A percentile compares a stretch with the other conserved stretches of the same genome.
These are phyloP conservation scores for Lagenidium sp. DNA, from an alignment of 352 stramenopile species.

Conservation along the genomic window DNA sequence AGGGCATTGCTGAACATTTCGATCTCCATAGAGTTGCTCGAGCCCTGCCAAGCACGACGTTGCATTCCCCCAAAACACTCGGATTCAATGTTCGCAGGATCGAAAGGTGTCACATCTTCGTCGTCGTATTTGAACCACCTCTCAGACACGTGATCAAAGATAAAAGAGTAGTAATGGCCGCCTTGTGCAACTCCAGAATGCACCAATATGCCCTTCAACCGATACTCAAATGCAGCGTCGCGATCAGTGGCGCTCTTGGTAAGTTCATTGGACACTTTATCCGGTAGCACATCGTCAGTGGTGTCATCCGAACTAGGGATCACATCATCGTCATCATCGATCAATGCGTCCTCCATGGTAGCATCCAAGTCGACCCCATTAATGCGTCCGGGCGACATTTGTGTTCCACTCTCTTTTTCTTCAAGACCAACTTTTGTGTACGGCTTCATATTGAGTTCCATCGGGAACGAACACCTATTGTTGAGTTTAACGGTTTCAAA, in stretches of 20 bases:
- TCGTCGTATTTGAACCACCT: constrained; percentile 99
- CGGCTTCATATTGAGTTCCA: constrained; percentile 97
- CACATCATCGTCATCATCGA: not conserved
- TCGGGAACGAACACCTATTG: constrained; percentile 96
- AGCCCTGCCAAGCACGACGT: constrained; percentile 89
- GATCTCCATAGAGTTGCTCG: constrained; percentile 95
- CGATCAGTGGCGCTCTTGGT: constrained; percentile 14
- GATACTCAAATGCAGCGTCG: constrained; percentile 95
- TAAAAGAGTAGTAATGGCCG: constrained; percentile 98
- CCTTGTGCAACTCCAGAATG: constrained; percentile 98
- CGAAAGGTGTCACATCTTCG: constrained; percentile 97
- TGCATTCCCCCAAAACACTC: constrained; percentile 98
- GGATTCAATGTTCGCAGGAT: constrained; percentile 93
- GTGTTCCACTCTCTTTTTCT: constrained; percentile 56
- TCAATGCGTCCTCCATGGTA: constrained; percentile 3
- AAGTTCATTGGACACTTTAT: constrained; percentile 2
- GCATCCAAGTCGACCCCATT: not conserved
- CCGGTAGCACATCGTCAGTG: constrained; percentile 7
- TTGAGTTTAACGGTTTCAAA: constrained; percentile 99
- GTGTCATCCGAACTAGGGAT: not conserved
- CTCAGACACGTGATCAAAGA: constrained; percentile 81
- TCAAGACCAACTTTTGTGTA: constrained; percentile 98
- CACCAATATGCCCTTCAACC: constrained; percentile 96
- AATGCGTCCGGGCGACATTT: too few relatives aligned
- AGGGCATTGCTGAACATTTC: constrained; percentile 98